These are phyloP conservation scores for Leptomonas seymouri DNA, from an alignment of 208 protist genomes.

Conservation along the genomic window DNA sequence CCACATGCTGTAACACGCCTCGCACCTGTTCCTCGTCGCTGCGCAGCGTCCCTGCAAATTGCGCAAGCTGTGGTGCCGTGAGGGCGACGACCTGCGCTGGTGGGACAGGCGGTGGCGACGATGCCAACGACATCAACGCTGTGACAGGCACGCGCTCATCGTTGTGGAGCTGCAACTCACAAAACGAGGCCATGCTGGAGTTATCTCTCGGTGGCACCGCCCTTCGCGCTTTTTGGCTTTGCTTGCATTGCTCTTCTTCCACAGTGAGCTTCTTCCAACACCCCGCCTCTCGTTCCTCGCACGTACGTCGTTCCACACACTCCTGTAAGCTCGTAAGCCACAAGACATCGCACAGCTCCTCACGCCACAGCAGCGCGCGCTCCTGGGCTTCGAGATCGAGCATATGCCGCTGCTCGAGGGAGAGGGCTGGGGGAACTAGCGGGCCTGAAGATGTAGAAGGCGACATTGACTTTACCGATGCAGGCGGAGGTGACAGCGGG, in stretches of 20 bases:
- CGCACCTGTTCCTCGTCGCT: background rate
- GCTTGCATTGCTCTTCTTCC: background rate
- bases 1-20: background rate
- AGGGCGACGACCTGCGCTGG: background rate
- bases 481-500: background rate
- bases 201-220: background rate
- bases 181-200: background rate
- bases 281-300: background rate
- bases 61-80: background rate
- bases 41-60: background rate
- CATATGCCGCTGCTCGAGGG: constrained; percentile 10
- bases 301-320: constrained; percentile 10
- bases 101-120: background rate
- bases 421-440: background rate
- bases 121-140: background rate
- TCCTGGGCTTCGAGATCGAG: constrained; percentile 11
- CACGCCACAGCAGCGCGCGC: constrained; percentile 13
- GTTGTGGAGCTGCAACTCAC: constrained; percentile 2
- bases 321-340: constrained; percentile 6
- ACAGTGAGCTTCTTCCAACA: background rate
- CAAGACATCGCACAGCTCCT: constrained; percentile 9
- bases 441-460: background rate
- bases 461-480: background rate
- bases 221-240: background rate
- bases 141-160: background rate